phyloP scores from a whole-genome alignment of 2,329 filamentous ascomycete species.

The Colletotrichum kahawae region DNA sequence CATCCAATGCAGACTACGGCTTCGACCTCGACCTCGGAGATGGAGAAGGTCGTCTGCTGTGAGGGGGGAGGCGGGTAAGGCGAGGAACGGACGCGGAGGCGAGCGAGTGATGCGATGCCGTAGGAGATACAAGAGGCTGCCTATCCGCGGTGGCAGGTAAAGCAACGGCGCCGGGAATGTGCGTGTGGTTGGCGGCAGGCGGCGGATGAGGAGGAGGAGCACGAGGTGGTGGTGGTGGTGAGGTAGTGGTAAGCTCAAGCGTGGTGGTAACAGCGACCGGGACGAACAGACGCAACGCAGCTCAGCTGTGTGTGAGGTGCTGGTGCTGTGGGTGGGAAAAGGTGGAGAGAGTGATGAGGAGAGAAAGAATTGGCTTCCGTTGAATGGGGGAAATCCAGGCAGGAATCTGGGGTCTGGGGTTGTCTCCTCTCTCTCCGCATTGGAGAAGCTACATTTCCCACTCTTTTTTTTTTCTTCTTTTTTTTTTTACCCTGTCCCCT shows the following conservation, averaged over 20 bases:
- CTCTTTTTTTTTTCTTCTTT: neutral
- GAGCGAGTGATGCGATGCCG: neutral
- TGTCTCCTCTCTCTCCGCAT: constrained; percentile 47
- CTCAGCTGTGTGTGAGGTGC: neutral
- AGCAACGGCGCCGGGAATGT: constrained; percentile 18
- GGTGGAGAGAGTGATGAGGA: constrained; percentile 26
- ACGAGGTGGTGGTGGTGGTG: neutral
- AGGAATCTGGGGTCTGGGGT: constrained; percentile 27
- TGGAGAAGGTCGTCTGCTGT: constrained; percentile 19
- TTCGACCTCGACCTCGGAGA: constrained; percentile 8
- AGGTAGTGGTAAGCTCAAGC: neutral
- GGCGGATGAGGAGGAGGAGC: neutral
- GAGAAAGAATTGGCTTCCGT: constrained; percentile 28
- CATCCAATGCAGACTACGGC: neutral
- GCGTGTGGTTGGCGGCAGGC: constrained; percentile 10
- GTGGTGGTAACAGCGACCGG: constrained; percentile 20
- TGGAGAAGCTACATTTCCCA: constrained; percentile 32
- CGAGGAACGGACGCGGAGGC: neutral
- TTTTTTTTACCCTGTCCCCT: neutral
- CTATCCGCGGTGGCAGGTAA: neutral
- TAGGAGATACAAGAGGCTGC: neutral
- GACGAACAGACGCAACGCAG: neutral
- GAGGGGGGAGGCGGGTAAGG: neutral
- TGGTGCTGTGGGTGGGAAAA: constrained; percentile 34
- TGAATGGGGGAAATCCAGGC: constrained; percentile 22